phyloP scores from a whole-genome alignment of 805 yeast genomes.

The Ogataea siamensis region DNA sequence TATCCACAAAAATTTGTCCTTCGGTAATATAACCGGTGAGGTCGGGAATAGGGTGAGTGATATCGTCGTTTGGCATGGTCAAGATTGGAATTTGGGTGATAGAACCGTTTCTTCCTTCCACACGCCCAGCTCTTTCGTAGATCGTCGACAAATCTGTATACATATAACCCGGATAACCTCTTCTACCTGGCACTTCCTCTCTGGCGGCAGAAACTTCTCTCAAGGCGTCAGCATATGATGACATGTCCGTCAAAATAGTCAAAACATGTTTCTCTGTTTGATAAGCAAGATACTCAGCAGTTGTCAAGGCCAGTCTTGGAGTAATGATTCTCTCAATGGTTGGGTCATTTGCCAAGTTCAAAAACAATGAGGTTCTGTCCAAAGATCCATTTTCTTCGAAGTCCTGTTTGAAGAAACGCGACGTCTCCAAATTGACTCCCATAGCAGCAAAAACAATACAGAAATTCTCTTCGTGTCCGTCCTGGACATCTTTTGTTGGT shows the following conservation, averaged over 20 bases:
- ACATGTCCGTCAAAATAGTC: slow-evolving; percentile 98
- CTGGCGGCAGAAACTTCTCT: slow-evolving; percentile 99
- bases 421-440: slow-evolving; percentile 99
- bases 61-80: slow-evolving; percentile 99
- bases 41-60: slow-evolving; percentile 99
- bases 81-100: slow-evolving; percentile 98
- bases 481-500: slow-evolving; percentile 99
- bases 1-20: slow-evolving; percentile 97
- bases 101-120: slow-evolving; percentile 99
- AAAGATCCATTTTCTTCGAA: slow-evolving; percentile 98
- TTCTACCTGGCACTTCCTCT: slow-evolving; percentile 99
- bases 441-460: slow-evolving; percentile 99
- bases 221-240: slow-evolving; percentile 99
- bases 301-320: slow-evolving; percentile 97
- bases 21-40: slow-evolving; percentile 99
- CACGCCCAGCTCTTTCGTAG: slow-evolving; percentile 99
- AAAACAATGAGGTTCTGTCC: slow-evolving; percentile 95
- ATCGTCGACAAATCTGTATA: slow-evolving; percentile 98
- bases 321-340: slow-evolving; percentile 99
- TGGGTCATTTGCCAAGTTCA: slow-evolving; percentile 98
- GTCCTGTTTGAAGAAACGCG: slow-evolving; percentile 98
- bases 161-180: slow-evolving; percentile 99
- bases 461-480: slow-evolving; percentile 99
- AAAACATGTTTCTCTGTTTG: slow-evolving; percentile 99
- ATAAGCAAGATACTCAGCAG: slow-evolving; percentile 97